A percentile compares a stretch with the other conserved stretches of the same genome.
Evolutionary conservation across 208 protist species (phyloP).

Genomic region (Strigomonas culicis): DNA sequence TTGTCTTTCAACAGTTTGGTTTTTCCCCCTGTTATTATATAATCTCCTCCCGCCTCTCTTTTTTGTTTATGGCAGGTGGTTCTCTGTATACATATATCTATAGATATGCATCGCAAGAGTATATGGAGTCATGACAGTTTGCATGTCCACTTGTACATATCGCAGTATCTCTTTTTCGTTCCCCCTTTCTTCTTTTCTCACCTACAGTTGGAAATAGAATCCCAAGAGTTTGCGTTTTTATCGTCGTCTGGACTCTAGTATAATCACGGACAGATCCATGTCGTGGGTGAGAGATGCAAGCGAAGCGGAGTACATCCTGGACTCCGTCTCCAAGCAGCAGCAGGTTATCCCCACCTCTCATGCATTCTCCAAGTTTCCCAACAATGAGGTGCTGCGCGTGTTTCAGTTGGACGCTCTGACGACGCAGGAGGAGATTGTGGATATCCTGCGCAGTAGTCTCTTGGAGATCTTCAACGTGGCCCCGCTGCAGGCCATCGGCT

Average conservation of each 20-base stretch:
- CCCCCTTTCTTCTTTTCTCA: neutral
- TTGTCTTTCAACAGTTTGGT: neutral
- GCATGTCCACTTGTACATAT: too few relatives aligned
- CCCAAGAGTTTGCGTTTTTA: neutral
- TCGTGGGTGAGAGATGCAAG: slow-evolving; percentile 56
- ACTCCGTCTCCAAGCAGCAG: slow-evolving; percentile 84
- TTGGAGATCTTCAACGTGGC: slow-evolving; percentile 68
- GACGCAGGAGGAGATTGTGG: slow-evolving; percentile 68
- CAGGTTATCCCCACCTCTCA: slow-evolving; percentile 49
- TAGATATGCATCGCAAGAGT: too few relatives aligned
- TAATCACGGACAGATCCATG: slow-evolving; percentile 24
- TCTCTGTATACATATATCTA: too few relatives aligned
- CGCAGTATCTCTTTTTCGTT: too few relatives aligned
- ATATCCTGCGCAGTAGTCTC: slow-evolving; percentile 66
- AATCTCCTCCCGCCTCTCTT: neutral
- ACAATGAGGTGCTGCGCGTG: slow-evolving; percentile 74
- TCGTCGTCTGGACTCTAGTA: neutral
- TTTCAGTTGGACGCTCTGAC: slow-evolving; percentile 76
- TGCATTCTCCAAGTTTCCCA: slow-evolving; percentile 67
- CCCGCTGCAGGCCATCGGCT: slow-evolving; percentile 58
- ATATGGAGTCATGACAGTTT: too few relatives aligned
- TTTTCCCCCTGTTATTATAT: slow-evolving; percentile 1
- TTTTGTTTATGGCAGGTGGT: slow-evolving; percentile 11
- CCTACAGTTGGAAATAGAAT: too few relatives aligned
- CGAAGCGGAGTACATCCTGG: slow-evolving; percentile 61